Conservation (phyloP, 148 eudicot species). For the Fagopyrum esculentum region DNA sequence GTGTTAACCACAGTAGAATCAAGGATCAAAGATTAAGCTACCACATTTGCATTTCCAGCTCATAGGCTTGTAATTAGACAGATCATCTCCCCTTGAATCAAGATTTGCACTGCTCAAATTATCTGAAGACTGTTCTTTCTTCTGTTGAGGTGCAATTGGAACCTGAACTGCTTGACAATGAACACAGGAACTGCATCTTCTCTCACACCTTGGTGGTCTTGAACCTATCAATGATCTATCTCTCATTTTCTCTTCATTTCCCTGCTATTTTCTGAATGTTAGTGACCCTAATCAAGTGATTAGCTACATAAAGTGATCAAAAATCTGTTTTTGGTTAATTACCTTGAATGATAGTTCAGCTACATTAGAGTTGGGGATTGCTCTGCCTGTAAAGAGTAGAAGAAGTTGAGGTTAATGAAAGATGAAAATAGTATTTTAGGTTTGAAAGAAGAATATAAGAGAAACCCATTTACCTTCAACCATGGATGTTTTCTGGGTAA, state of each 20-base stretch:
- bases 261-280: conserved; percentile 6
- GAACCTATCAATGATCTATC: conserved; percentile 56
- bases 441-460: neutral
- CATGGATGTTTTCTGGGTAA: conserved; percentile 14
- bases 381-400: conserved; percentile 29
- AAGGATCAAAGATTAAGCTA: conserved; percentile 60
- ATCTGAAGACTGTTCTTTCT: neutral
- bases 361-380: conserved; percentile 23
- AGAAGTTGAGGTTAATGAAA: neutral
- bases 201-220: conserved; percentile 80
- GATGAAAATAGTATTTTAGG: neutral
- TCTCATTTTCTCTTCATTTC: conserved; percentile 19
- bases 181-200: conserved; percentile 49
- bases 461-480: conserved; percentile 24
- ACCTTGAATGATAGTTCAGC: conserved; percentile 7
- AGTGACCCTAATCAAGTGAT: neutral
- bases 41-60: conserved; percentile 95
- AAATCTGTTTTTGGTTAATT: neutral
- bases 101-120: conserved; percentile 16
- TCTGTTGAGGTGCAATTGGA: conserved; percentile 43
- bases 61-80: conserved; percentile 77
- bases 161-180: conserved; percentile 82
- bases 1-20: neutral
- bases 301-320: neutral
- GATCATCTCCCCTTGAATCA: conserved; percentile 50